These are phyloP conservation scores for Zanthoxylum bungeanum DNA, from an alignment of 345 rosid species.

Conservation along the genomic window DNA sequence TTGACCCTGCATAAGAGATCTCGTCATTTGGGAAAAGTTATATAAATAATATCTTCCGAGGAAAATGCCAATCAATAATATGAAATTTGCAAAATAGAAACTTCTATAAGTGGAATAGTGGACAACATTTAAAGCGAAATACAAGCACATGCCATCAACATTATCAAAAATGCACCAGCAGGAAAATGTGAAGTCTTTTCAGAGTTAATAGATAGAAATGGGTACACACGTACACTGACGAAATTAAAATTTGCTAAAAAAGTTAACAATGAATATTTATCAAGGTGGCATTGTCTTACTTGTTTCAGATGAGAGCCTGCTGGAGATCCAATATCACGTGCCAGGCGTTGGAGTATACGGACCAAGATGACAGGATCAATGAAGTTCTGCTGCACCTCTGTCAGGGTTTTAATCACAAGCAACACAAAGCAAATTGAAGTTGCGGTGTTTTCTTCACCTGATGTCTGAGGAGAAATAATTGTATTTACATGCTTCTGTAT, in stretches of 20 bases:
- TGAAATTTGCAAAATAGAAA: neutral
- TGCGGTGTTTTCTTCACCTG: constrained; percentile 72
- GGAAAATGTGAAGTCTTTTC: neutral
- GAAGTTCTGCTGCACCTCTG: constrained; percentile 77
- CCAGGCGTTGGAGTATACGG: constrained; percentile 84
- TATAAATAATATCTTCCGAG: neutral
- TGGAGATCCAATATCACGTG: constrained; percentile 90
- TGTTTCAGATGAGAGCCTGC: constrained; percentile 80
- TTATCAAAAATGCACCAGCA: neutral
- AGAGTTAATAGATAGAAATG: neutral
- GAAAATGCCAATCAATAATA: neutral
- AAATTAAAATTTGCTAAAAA: neutral
- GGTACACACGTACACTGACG: neutral
- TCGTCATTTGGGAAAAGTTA: constrained; percentile 16
- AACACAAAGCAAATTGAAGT: constrained; percentile 85
- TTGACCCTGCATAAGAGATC: constrained; percentile 56
- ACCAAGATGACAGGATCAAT: constrained; percentile 72
- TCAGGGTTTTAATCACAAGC: constrained; percentile 87
- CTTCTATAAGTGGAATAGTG: neutral
- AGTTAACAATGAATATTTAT: neutral
- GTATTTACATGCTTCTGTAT: constrained; percentile 77
- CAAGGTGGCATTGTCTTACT: constrained; percentile 40
- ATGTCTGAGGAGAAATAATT: constrained; percentile 66
- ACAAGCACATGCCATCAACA: neutral
- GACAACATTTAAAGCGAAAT: neutral